phyloP scores from a whole-genome alignment of 805 yeast genomes.

The Alloascoidea hylecoeti region DNA sequence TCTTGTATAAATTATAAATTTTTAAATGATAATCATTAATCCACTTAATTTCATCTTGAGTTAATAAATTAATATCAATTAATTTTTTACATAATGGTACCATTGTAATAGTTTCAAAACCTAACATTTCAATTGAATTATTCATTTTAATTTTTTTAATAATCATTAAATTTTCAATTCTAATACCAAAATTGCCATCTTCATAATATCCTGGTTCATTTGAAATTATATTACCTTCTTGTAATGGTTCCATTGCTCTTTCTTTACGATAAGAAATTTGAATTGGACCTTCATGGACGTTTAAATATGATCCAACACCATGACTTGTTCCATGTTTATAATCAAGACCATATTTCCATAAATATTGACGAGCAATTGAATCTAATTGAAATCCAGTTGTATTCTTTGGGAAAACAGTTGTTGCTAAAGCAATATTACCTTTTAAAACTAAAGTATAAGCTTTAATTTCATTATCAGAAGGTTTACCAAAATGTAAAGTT shows the following conservation, averaged over 20 bases:
- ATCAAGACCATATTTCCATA: constrained; percentile 75
- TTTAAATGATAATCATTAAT: constrained; percentile 51
- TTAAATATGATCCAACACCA: constrained; percentile 86
- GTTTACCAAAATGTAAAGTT: constrained; percentile 55
- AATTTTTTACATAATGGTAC: constrained; percentile 75
- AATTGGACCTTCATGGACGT: constrained; percentile 92
- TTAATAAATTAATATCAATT: constrained; percentile 46
- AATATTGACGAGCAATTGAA: constrained; percentile 64
- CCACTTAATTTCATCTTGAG: constrained; percentile 48
- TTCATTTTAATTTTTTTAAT: constrained; percentile 40
- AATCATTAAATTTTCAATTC: constrained; percentile 76
- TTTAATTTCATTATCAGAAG: constrained; percentile 40
- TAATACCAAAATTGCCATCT: constrained; percentile 80
- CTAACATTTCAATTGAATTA: too few relatives aligned
- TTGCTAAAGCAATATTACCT: constrained; percentile 82
- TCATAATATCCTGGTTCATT: constrained; percentile 94
- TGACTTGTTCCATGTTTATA: constrained; percentile 96
- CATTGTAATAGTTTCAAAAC: constrained; percentile 73
- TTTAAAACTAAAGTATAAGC: constrained; percentile 79
- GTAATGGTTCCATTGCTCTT: constrained; percentile 32
- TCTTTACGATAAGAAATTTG: constrained; percentile 52
- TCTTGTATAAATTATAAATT: constrained; percentile 38
- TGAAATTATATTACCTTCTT: constrained; percentile 62
- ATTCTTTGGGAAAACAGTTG: constrained; percentile 63
- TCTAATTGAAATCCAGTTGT: constrained; percentile 71